Percentiles rank a stretch among this genome's conserved stretches.
These are phyloP conservation scores for Colletotrichum trifolii DNA, from an alignment of 2,329 filamentous ascomycete genomes.

Conservation along the genomic window DNA sequence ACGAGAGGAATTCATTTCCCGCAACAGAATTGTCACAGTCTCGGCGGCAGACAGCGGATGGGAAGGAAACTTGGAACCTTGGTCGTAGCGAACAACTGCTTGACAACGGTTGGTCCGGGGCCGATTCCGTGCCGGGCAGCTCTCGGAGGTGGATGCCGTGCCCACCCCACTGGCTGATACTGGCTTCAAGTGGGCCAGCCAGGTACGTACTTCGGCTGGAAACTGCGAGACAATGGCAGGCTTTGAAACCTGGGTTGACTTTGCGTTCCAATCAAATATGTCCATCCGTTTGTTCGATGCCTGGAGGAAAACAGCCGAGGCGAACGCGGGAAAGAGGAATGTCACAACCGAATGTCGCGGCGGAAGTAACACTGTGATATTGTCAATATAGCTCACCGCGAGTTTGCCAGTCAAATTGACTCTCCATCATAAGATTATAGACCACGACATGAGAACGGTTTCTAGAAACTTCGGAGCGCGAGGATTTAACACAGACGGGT, in stretches of 20 bases:
- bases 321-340: too few species aligned
- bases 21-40: slow-evolving; percentile 11
- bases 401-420: neutral
- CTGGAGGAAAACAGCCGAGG: too few species aligned
- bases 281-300: too few species aligned
- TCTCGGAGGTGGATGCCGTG: slow-evolving; percentile 23
- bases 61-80: slow-evolving; percentile 24
- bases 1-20: slow-evolving; percentile 26
- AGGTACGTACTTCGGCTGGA: too few species aligned
- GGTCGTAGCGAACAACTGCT: slow-evolving; percentile 25
- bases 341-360: too few species aligned
- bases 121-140: slow-evolving; percentile 24
- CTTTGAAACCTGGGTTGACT: too few species aligned
- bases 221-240: too few species aligned
- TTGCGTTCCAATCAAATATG: too few species aligned
- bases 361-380: too few species aligned
- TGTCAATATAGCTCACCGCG: too few species aligned
- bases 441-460: slow-evolving; percentile 7
- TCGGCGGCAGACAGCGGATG: slow-evolving; percentile 24
- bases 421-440: neutral
- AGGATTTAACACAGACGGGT: neutral
- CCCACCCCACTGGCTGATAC: slow-evolving; percentile 1
- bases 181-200: neutral
- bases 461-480: slow-evolving; percentile 22
- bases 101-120: slow-evolving; percentile 13